Evolutionary conservation across 2,329 filamentous ascomycete species (phyloP), one percentile per base, ranked within the genome.

Genomic region (Alternaria incomplexa): DNA sequence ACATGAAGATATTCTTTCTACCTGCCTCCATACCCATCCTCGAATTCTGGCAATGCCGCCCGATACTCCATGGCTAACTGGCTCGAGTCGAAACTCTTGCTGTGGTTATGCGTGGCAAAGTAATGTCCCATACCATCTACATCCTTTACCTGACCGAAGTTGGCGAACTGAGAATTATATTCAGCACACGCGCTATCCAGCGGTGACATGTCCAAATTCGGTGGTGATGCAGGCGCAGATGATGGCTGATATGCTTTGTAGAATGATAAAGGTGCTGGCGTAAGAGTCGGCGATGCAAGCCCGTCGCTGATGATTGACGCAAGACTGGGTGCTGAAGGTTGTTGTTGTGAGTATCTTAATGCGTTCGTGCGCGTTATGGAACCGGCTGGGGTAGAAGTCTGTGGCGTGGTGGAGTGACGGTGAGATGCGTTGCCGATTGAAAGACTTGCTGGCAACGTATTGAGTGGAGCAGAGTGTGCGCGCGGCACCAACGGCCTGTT

Each of bases 41-140:
- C 72, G 52, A 66, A 74, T 0, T 54, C 40, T 1, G 72, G 68
- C 15, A 77, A 54, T 15, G 69, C 70, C 13, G 62, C 52, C 43
- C 66, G 71, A 46, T 77, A 77, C 60, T 76, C 73, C 52, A 45
- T 54, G 2, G 75, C 75, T 40, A 76, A 43, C 36, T 68, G 66
- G 9, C 44, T 61, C 3, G 69, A 67, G 45, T 73, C 72, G 20
- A 59, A 13, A 51, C n/a, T 43, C 44, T 22, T 20, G n/a, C 13
- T 52, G n/a, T n/a, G n/a, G n/a, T n/a, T 62, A 56, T 75, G 71
- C 46, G 25, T 59, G 22, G 43, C 60, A 43, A 46, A 36, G 48
- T 62, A 60, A 17, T 60, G 47, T 13, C 43, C 28, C 25, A 36
- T 58, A 6, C 62, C 62, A 32, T 63, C 58, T 5, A 54, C 45